Evolutionary conservation across 2,329 filamentous ascomycete species (phyloP), one percentile per base, ranked within the genome.

Genomic region (Apiospora arundinis): DNA sequence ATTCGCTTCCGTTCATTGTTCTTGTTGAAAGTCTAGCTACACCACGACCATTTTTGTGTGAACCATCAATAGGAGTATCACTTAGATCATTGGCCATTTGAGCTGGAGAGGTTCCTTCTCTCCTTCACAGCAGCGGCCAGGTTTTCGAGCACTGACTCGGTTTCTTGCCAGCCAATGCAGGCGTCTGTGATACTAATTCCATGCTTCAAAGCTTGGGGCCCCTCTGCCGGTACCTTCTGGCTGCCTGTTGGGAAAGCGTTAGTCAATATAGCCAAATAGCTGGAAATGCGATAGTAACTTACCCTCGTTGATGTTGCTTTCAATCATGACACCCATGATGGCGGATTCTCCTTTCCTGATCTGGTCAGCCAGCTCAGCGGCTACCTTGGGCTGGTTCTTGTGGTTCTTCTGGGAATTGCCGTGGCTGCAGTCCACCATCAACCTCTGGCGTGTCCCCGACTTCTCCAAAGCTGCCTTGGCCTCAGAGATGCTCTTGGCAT

Each of bases 381-480:
- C 95, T 25, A 99, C 96, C 87, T 95, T 95, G 75, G 95, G 95
- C 85, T 99, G 96, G 83, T 98, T 99, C 85, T 91, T 95, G 88
- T 98, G 95, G 84, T 98, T 91, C 89, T 99, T 99, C 80, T 92
- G 86, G 65, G 94, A 97, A 86, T 98, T 98, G 75, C 96, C 96
- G 82, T 99, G 96, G 82, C 93, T 96, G 89, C 96, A 99, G 84
- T 99, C 96, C 42, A 99, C 92, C 96, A 99, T 99, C 79, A 99
- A 87, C 74, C 94, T 88, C 75, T 93, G 88, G 71, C 88, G 87
- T 73, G 96, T 85, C 28, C 92, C 92, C 78, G 94, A 92, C 82
- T 94, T 92, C 73, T 85, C 85, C 46, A 99, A 86, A 69, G 93
- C 91, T 67, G 89, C 90, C 85, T 97, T 97, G 28, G 95, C 93